Evolutionary conservation across 2,329 filamentous ascomycete genomes (phyloP), one percentile per base, ranked within the genome.

Genomic region (Sordariomycetes sp.): DNA sequence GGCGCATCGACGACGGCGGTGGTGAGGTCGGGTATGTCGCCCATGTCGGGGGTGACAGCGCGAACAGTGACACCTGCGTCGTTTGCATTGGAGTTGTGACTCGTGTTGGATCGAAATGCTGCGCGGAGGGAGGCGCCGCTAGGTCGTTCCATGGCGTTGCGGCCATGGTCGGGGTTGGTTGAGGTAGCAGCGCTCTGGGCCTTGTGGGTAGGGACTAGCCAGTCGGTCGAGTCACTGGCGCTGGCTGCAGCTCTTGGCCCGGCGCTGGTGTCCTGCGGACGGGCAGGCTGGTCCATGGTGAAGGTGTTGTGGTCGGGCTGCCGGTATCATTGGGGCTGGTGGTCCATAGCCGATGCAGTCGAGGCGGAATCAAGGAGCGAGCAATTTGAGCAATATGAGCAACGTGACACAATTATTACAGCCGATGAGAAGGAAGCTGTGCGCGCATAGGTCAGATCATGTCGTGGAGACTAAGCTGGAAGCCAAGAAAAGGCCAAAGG

Each of bases 21-120:
- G 21, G 48, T 39, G 35, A 17, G 8, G 31, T 27, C 30, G 17
- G 10, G 14, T 47, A 45, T 38, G 28, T 69, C 66, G 40, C 51
- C 42, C 27, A 57, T 58, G 28, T 86, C 81, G 43, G 80, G 79
- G 41, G 79, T 83, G 42, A 83, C 76, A 37, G 78, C 63, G 42
- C 80, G 75, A 47, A 80, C 72, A 30, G 70, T 72, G 19, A 23
- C 20, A 21, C 37, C 35, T n/a, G 17, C 26, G 19, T 28, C 24
- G 14, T 15, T 20, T 12, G 23, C 23, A 25, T 23, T 15, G 42
- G 54, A 49, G 43, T 62, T 57, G 34, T 49, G 40, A 34, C 45
- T 43, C 33, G 50, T 37, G 30, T 47, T 51, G 36, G 49, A 41
- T 35, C 55, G 47, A 41, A 54, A 56, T 35, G 52, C 46, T 29